Evolutionary conservation across 169 alveolate genomes (phyloP), one percentile per base, ranked within the genome.

Genomic region (Plasmodium yoelii): DNA sequence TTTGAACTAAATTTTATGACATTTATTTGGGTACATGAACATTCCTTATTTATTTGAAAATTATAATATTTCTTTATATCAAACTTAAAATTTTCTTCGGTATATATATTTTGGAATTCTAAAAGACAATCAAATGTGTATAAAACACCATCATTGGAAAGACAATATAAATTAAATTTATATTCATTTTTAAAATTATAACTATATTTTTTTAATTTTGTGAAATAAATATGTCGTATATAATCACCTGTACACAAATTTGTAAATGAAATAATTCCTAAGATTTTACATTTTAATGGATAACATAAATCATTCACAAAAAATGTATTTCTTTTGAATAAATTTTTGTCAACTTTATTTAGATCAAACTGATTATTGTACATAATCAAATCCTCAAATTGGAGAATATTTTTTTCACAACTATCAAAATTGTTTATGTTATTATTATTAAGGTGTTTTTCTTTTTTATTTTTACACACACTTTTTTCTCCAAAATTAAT

Each of bases 301-400:
- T 51, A 42, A 82, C 69, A 82, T 60, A 82, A 67, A 55, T 82
- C 6, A 55, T 51, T 47, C 8, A 68, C 39, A 82, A 82, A 82
- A 82, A 82, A 82, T 0, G 90, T 55, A 8, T 82, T 82, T 12
- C 75, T 51, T 68, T 82, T 82, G 67, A 82, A 82, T 55, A 67
- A n/a, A 56, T 82, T 82, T 34, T 82, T 82, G 44, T 82, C 90
- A 24, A 71, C 28, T 22, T 82, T 64, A 61, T 82, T 82, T 61
- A 82, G 49, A 61, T 82, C 49, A 68, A 82, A 82, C 3, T 82
- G 80, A 22, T 42, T 65, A 71, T 68, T 82, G 26, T 56, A 70
- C 56, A 28, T 7, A 6, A 67, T 63, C 39, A 82, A 18, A 34
- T 82, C 90, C n/a, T 61, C 70, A 59, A 42, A 68, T 15, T 63